These are phyloP conservation scores for Rutidosis leptorrhynchoides DNA, from an alignment of 129 eudicot species.

Conservation along the genomic window DNA sequence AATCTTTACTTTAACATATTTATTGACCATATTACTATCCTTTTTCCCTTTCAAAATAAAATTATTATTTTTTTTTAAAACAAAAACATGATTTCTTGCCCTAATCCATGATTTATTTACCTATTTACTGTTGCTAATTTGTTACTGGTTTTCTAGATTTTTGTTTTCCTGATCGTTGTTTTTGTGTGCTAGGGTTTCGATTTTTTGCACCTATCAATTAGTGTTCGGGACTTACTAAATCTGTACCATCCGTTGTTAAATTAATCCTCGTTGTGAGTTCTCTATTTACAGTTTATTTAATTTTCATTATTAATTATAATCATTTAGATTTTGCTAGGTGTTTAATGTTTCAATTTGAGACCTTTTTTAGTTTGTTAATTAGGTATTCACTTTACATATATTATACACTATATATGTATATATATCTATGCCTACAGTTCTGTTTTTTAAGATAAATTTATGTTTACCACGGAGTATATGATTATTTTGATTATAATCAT, in stretches of 20 bases:
- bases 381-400: background rate
- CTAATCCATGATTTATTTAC: slow-evolving; percentile 18
- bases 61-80: slow-evolving; percentile 10
- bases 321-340: background rate
- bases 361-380: background rate
- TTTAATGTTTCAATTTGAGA: slow-evolving; percentile 1
- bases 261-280: slow-evolving; percentile 31
- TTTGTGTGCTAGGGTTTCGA: slow-evolving; percentile 54
- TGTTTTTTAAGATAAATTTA: background rate
- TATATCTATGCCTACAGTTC: background rate
- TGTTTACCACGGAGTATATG: background rate
- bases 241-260: slow-evolving; percentile 12
- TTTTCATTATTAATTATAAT: background rate
- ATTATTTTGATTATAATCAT: background rate
- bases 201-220: slow-evolving; percentile 29
- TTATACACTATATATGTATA: background rate
- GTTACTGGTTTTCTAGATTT: slow-evolving; percentile 26
- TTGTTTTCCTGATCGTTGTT: slow-evolving; percentile 38
- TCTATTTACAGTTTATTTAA: background rate
- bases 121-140: slow-evolving; percentile 31
- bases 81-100: slow-evolving; percentile 23
- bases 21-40: background rate
- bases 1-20: background rate
- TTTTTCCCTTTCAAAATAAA: background rate
- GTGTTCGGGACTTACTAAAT: slow-evolving; percentile 18